Percentiles rank a stretch among this genome's conserved stretches.
phyloP scores from a whole-genome alignment of 1,139 yeast genomes.

The Blastobotrys serpentis region DNA sequence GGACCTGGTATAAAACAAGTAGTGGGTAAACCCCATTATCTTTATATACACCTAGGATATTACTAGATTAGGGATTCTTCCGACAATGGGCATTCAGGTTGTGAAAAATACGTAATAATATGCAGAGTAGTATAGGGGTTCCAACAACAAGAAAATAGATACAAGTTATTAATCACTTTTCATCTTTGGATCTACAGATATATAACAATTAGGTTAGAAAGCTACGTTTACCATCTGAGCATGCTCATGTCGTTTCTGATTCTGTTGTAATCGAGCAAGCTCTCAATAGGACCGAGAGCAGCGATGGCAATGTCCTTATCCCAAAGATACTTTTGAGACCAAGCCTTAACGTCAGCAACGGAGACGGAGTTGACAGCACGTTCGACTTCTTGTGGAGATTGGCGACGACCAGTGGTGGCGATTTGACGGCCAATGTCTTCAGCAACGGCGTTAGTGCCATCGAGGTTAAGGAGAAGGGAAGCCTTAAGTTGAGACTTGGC shows the following conservation, averaged over 20 bases:
- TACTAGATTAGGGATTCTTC: no score
- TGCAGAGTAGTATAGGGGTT: no score
- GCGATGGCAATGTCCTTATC: constrained; percentile 84
- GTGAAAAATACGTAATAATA: no score
- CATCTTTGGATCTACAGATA: constrained; percentile 1
- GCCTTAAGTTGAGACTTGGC: constrained; percentile 96
- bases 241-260: constrained; percentile 47
- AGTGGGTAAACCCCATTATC: no score
- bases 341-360: constrained; percentile 72
- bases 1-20: no score
- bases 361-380: constrained; percentile 77
- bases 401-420: constrained; percentile 88
- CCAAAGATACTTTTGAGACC: constrained; percentile 84
- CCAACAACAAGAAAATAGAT: no score
- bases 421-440: constrained; percentile 98
- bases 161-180: constrained; percentile 4
- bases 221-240: constrained; percentile 33
- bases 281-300: constrained; percentile 77
- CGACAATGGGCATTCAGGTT: no score
- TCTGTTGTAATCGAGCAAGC: constrained; percentile 59
- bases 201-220: constrained; percentile 4
- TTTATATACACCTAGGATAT: no score
- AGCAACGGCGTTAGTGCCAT: constrained; percentile 94
- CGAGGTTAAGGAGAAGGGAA: constrained; percentile 79
- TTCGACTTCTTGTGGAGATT: constrained; percentile 90